phyloP scores from a whole-genome alignment of 2,329 filamentous ascomycete species.

The Alternaria gaisen region DNA sequence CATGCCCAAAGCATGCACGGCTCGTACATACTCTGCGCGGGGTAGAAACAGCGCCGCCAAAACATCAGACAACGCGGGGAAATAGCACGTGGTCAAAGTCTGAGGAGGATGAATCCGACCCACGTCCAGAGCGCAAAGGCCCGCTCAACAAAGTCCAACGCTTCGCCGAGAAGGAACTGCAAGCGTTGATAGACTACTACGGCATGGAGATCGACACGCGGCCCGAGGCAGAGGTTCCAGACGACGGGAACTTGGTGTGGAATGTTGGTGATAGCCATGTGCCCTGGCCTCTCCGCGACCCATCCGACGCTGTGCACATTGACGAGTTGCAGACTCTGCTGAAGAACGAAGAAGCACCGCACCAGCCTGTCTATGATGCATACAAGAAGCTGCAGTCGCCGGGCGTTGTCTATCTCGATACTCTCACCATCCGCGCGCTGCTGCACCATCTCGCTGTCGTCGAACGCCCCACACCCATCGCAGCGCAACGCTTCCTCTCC shows the following conservation, averaged over 20 bases:
- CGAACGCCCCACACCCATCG: constrained; percentile 58
- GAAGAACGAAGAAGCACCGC: constrained; percentile 53
- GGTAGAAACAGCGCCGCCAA: constrained; percentile 2
- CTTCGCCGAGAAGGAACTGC: constrained; percentile 56
- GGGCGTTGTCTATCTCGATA: constrained; percentile 61
- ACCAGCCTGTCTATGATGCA: constrained; percentile 60
- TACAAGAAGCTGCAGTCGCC: constrained; percentile 64
- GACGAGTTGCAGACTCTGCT: constrained; percentile 51
- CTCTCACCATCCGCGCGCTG: constrained; percentile 66
- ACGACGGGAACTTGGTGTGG: constrained; percentile 40
- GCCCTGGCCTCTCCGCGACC: constrained; percentile 45
- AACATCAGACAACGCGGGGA: constrained; percentile 26
- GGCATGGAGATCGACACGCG: constrained; percentile 37
- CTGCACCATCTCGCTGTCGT: constrained; percentile 74
- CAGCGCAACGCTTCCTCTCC: constrained; percentile 84
- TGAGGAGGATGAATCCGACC: constrained; percentile 20
- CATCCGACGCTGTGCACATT: constrained; percentile 48
- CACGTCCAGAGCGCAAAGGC: constrained; percentile 17
- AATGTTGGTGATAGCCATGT: constrained; percentile 44
- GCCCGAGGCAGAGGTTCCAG: constrained; percentile 44
- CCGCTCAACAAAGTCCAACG: constrained; percentile 36
- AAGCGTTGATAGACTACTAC: constrained; percentile 60
- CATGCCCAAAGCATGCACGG: constrained; percentile 60
- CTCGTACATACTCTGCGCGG: constrained; percentile 35
- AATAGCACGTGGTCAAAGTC: constrained; percentile 21